Evolutionary conservation across 768 basidiomycete species (phyloP), one percentile per base, ranked within the genome.

Genomic region (Paxillus rubicundulus): DNA sequence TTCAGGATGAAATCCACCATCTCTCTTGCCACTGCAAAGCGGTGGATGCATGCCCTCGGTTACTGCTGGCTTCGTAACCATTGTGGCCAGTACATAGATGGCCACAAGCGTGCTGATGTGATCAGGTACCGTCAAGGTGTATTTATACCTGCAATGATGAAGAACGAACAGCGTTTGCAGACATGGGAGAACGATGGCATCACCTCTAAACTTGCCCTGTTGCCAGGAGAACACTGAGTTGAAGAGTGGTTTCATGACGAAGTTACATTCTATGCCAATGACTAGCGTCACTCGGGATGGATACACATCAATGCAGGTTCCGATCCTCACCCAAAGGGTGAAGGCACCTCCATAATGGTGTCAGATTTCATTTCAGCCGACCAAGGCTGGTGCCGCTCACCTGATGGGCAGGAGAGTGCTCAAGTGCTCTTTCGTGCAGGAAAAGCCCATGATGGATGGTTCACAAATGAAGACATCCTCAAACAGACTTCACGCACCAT

Each of bases 221-320:
- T 21, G 14, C n/a, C 32, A 4, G 16, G 24, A 4, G 18, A 50
- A 44, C 43, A 21, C 9, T 43, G 9, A 9, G 52, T 53, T 28
- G 53, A 59, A 28, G 46, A 66, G 17, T 72, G 68, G 70, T 69
- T 60, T 39, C 74, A 78, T 53, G 71, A 77, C 54, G 70, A 79
- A 52, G 69, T 66, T 2, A 70, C 60, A 1, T 76, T 75, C 58
- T 75, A 75, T 59, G 69, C 66, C 2, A 54, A 78, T 62, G 72
- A 77, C 49, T 54, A 62, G 0, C 55, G 64, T 1, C 49, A 53
- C 27, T 40, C 42, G 2, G 40, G 32, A 1, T 50, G 49, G 41
- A 34, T 32, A 14, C 40, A 70, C 16, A 47, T 59, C 9, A 43
- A 46, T 9, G 66, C 50, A 32, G 47, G 42, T 2, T 60, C 52